These are phyloP conservation scores for Boletellus dicymbophilus DNA, from an alignment of 1,284 basidiomycete genomes.

Conservation along the genomic window DNA sequence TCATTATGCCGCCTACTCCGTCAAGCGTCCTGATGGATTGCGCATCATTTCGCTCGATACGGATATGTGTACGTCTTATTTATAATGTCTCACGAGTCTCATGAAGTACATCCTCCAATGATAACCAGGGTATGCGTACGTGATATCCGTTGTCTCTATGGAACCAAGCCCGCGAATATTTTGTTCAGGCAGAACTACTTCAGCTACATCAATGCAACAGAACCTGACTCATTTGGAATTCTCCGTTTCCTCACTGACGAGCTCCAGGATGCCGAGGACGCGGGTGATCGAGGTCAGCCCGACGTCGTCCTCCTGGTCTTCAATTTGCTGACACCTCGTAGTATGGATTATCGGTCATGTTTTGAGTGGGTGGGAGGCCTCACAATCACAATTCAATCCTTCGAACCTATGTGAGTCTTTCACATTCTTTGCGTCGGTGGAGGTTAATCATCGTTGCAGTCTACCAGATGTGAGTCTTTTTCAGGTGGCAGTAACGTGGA, in stretches of 20 bases:
- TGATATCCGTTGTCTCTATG: neutral
- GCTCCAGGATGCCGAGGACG: constrained; percentile 74
- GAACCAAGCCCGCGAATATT: neutral
- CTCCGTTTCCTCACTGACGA: constrained; percentile 78
- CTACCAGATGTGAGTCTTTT: neutral
- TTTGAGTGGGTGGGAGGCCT: constrained; percentile 43
- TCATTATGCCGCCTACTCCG: constrained; percentile 75
- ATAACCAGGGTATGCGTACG: constrained; percentile 37
- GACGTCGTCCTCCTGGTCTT: neutral
- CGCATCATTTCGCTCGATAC: constrained; percentile 78
- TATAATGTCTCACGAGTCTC: no score
- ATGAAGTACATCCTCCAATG: neutral
- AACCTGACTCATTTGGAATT: constrained; percentile 74
- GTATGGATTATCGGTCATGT: constrained; percentile 58
- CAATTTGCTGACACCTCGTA: constrained; percentile 22
- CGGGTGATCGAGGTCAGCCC: constrained; percentile 55
- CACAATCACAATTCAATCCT: constrained; percentile 57
- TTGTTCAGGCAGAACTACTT: constrained; percentile 60
- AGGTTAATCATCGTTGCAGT: neutral
- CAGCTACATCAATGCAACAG: constrained; percentile 72
- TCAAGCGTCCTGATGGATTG: constrained; percentile 64
- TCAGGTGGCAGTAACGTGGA: neutral
- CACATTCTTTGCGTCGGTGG: neutral
- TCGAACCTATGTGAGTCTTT: constrained; percentile 61
- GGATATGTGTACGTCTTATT: constrained; percentile 53